These are phyloP conservation scores for Pichia sp. DNA, from an alignment of 1,139 yeast species.

Conservation along the genomic window DNA sequence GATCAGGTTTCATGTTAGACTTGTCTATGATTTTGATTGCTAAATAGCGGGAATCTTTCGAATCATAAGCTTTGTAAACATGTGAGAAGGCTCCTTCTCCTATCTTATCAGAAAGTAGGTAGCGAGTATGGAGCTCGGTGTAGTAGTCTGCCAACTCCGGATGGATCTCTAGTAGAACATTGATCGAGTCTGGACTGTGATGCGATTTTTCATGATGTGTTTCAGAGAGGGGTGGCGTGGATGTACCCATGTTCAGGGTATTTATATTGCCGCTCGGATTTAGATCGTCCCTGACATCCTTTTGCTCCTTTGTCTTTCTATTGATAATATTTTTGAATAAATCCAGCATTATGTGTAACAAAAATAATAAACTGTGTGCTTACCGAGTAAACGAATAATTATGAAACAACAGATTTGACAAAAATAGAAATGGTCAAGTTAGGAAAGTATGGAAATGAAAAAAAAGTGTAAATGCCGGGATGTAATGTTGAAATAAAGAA, in stretches of 20 bases:
- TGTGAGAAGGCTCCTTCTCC: constrained; percentile 61
- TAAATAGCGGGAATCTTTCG: constrained; percentile 35
- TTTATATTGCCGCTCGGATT: neutral
- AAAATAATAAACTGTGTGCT: neutral
- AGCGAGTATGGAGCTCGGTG: constrained; percentile 31
- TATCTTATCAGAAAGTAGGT: constrained; percentile 41
- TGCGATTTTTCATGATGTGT: neutral
- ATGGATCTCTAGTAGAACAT: constrained; percentile 12
- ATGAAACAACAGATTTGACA: neutral
- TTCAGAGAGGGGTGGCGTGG: neutral
- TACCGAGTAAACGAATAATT: neutral
- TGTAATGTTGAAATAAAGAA: neutral
- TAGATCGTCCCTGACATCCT: neutral
- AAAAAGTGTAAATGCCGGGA: neutral
- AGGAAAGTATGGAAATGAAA: neutral
- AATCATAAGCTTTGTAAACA: constrained; percentile 49
- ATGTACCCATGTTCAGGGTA: neutral
- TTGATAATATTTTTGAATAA: constrained; percentile 28
- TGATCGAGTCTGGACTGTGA: constrained; percentile 6
- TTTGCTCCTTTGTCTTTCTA: constrained; percentile 17
- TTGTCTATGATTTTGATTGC: constrained; percentile 56
- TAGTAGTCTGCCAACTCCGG: constrained; percentile 25
- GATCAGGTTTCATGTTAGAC: constrained; percentile 51
- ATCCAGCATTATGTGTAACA: constrained; percentile 24
- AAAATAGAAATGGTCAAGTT: neutral